Conservation (phyloP, 441 rosid genomes). For the Populus hybrid region DNA sequence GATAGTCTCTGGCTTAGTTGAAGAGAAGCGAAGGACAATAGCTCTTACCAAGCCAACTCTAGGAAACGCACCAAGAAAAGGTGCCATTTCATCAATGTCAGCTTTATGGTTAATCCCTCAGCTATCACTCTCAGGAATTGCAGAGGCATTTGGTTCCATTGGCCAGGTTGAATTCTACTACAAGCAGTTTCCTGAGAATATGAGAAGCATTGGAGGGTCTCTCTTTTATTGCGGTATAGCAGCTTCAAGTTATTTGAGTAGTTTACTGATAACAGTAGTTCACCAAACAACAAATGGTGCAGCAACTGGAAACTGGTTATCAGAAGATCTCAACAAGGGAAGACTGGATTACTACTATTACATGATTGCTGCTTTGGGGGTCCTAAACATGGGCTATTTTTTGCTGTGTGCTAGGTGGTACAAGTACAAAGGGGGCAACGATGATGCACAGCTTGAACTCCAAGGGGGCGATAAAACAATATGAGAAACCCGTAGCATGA, state of each 20-base stretch:
- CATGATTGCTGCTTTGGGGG: conserved; percentile 51
- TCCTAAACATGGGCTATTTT: conserved; percentile 56
- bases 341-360: conserved; percentile 62
- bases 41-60: conserved; percentile 62
- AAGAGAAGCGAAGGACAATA: conserved; percentile 44
- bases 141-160: conserved; percentile 52
- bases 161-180: conserved; percentile 73
- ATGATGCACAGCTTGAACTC: conserved; percentile 18
- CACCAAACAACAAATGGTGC: conserved; percentile 47
- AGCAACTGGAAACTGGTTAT: conserved; percentile 57
- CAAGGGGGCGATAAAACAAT: conserved; percentile 23
- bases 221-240: conserved; percentile 56
- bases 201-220: conserved; percentile 81
- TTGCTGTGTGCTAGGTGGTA: conserved; percentile 58
- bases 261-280: conserved; percentile 54
- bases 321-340: conserved; percentile 78
- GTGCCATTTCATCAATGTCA: conserved; percentile 74
- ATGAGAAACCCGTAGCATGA: conserved; percentile 19
- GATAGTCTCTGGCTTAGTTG: conserved; percentile 53
- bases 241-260: conserved; percentile 55
- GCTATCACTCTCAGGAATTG: conserved; percentile 58
- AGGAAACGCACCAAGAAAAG: conserved; percentile 58
- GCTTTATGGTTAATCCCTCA: conserved; percentile 71
- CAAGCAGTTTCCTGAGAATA: conserved; percentile 85
- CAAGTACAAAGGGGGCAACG: conserved; percentile 41